Base-by-base conservation (phyloP, 2,329 filamentous ascomycete species). In the Verticillium dahliae region DNA sequence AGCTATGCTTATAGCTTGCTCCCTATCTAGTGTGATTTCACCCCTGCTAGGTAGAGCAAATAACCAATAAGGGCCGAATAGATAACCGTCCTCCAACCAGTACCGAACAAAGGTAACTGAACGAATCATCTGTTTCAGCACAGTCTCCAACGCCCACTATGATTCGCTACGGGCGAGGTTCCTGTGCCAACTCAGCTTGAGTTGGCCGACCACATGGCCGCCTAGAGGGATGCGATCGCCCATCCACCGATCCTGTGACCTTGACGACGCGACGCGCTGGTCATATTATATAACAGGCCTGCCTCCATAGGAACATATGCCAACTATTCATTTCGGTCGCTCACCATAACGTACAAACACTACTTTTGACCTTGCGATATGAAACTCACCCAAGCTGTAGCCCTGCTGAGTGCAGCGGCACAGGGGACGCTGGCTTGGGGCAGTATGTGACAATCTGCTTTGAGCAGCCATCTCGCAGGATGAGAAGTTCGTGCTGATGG, bases 341-440 rank as follows among this genome's bases (percentile, higher is more conserved):
- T 52, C 37, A 34, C 14, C 50, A 33, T 37, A 39, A 11, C 18
- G 5, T 4, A 31, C 27, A 31, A 31, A 31, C 4, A 31, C 27
- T 2, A 33, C 10, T 14, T 11, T 31, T n/a, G 37, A 33, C n/a
- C 22, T 38, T 14, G 45, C 13, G 66, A 50, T 57, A 76, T 76
- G 74, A 72, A 66, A 57, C 58, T 72, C n/a, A 61, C 65, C 52
- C 62, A 62, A n/a, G 62, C 69, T 56, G 61, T 73, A 22, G 63
- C 69, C 27, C 62, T 73, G 22, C 69, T 74, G 60, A 66, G 70
- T 3, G 67, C 70, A 9, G 65, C 71, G 60, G 62, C 76, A 57
- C 75, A 74, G 11, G 67, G 71, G 45, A 75, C 69, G 6, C 50
- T 69, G 13, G 76, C 76, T 9, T 79, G 77, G 77, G 77, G 77